Evolutionary conservation across 257 asterid species (phyloP), one percentile per base, ranked within the genome.

Genomic region (Penstemon eatonii): DNA sequence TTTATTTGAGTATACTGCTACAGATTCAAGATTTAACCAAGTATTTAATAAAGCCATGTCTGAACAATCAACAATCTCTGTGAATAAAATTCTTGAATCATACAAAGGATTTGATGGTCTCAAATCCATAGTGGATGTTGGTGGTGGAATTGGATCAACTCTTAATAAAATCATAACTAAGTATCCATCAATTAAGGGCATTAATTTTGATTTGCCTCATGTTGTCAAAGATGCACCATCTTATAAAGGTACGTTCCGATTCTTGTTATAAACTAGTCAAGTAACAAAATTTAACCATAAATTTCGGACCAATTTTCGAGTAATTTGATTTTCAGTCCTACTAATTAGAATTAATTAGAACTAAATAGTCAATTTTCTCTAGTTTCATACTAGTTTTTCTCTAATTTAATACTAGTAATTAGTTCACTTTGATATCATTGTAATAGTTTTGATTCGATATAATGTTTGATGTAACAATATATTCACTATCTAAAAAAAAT

Each of bases 181-280:
- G 6, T 73, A 84, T 62, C 96, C 96, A 0, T 44, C 68, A 0
- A 80, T 84, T 41, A 78, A 76, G 70, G 91, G 85, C 47, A 76
- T 89, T 25, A 85, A 84, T 72, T 89, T 86, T 55, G 96, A 89
- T 67, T 74, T 89, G 52, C 87, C 96, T 2, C 91, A 83, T 33
- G 94, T 89, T 8, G 79, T 86, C 3, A 78, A 71, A 49, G 70
- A 83, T 55, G 96, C 91, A 41, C 76, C 92, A 1, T 4, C 82
- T 51, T 72, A 63, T 63, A 79, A 73, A 0, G 89, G 92, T 83
- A 68, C 0, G 0, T 19, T 10, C 11, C 0, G 2, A 3, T 42
- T 33, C 7, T 6, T 58, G 1, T 6, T 44, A 36, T 44, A 44
- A 40, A 5, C 5, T 45, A 12, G 4, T n/a, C 10, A 3, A 12